Conservation (phyloP, 805 yeast genomes). For the Cephaloascus albidus region DNA sequence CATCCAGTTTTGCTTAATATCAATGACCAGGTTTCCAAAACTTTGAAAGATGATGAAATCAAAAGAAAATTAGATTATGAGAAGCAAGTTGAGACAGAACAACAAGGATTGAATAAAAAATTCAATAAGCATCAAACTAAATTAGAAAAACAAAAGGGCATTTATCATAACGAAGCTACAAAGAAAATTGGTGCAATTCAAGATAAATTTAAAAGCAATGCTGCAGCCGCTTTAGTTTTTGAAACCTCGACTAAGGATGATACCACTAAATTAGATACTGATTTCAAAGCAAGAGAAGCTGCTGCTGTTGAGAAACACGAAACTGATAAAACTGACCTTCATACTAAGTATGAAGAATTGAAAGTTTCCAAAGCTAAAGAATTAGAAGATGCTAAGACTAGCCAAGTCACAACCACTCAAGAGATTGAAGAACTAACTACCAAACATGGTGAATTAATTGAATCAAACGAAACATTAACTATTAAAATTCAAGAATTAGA, state of each 20-base stretch:
- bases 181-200: conserved; percentile 10
- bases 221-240: conserved; percentile 24
- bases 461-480: conserved; percentile 29
- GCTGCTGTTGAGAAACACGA: conserved; percentile 37
- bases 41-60: conserved; percentile 26
- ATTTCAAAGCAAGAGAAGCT: conserved; percentile 35
- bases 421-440: conserved; percentile 13
- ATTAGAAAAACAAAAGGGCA: conserved; percentile 10
- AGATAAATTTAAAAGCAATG: conserved; percentile 12
- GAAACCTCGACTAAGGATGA: conserved; percentile 29
- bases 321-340: conserved; percentile 30
- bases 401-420: conserved; percentile 17
- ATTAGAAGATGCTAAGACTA: conserved; percentile 14
- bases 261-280: conserved; percentile 34
- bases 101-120: conserved; percentile 22
- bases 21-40: conserved; percentile 37
- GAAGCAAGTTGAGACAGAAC: conserved; percentile 16
- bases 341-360: conserved; percentile 33
- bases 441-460: conserved; percentile 31
- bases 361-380: conserved; percentile 19
- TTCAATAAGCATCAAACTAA: conserved; percentile 20
- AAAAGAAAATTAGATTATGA: conserved; percentile 17
- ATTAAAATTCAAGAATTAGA: conserved; percentile 30
- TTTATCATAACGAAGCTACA: not conserved
- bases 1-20: conserved; percentile 44